phyloP scores from a whole-genome alignment of 768 basidiomycete genomes.

The Boletellus ananas region DNA sequence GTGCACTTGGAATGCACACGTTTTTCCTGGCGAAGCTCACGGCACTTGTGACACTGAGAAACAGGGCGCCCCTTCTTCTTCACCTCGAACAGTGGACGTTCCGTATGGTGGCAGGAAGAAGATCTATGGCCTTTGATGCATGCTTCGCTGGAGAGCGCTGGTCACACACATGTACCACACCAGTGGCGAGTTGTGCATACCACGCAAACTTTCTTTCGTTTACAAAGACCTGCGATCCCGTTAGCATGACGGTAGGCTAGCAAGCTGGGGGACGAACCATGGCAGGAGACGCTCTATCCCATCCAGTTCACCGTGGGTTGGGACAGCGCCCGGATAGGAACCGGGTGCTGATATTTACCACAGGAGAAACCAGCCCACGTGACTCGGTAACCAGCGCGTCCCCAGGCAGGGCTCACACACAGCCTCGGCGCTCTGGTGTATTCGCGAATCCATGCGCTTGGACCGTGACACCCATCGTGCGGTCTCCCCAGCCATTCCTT shows the following conservation, averaged over 20 bases:
- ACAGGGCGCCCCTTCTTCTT: slow-evolving; percentile 92
- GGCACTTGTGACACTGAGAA: slow-evolving; percentile 84
- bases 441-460: too few relatives aligned
- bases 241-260: background rate
- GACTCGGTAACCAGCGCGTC: too few relatives aligned
- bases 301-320: slow-evolving; percentile 7
- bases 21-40: slow-evolving; percentile 75
- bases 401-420: too few relatives aligned
- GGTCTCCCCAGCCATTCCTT: too few relatives aligned
- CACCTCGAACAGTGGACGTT: slow-evolving; percentile 87
- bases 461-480: too few relatives aligned
- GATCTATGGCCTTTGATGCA: slow-evolving; percentile 96
- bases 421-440: too few relatives aligned
- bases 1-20: slow-evolving; percentile 81
- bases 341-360: background rate
- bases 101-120: slow-evolving; percentile 80
- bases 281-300: slow-evolving; percentile 2
- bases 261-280: slow-evolving; percentile 21
- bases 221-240: slow-evolving; percentile 55
- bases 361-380: background rate
- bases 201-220: slow-evolving; percentile 75
- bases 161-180: slow-evolving; percentile 11
- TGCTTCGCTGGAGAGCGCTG: slow-evolving; percentile 55
- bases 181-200: slow-evolving; percentile 36
- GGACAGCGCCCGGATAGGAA: background rate